phyloP scores from a whole-genome alignment of 75 land plant species.

The Picea sitchensis region DNA sequence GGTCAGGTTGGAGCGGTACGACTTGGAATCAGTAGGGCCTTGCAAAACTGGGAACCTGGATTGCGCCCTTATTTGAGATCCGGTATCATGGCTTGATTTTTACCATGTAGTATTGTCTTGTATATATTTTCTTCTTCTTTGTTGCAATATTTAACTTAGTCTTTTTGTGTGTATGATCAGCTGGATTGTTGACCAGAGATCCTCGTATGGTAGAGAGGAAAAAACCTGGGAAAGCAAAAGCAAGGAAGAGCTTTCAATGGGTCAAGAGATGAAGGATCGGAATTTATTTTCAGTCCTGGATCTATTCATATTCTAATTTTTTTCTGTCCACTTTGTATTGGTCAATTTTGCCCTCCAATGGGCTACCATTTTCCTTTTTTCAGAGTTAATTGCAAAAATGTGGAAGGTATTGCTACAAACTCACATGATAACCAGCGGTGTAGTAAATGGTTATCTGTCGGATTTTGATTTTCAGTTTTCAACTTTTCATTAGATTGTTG shows the following conservation, averaged over 20 bases:
- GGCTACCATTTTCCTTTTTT: too few species aligned
- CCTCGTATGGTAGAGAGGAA: constrained; percentile 91
- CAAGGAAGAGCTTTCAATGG: constrained; percentile 98
- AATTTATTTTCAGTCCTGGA: neutral
- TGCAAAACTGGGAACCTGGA: constrained; percentile 91
- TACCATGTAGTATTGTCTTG: constrained; percentile 1
- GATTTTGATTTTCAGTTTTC: neutral
- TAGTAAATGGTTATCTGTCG: neutral
- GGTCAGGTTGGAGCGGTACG: constrained; percentile 97
- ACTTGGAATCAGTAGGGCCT: constrained; percentile 88
- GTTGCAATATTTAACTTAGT: neutral
- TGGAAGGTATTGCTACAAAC: neutral
- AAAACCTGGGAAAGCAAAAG: constrained; percentile 98
- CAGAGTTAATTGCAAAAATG: neutral
- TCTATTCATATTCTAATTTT: too few species aligned
- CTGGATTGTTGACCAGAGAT: constrained; percentile 91
- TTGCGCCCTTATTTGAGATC: constrained; percentile 60
- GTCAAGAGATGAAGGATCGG: constrained; percentile 75
- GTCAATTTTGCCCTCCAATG: too few species aligned
- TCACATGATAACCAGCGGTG: neutral
- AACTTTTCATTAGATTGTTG: neutral
- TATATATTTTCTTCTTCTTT: constrained; percentile 8
- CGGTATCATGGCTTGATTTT: constrained; percentile 37
- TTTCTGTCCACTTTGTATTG: too few species aligned
- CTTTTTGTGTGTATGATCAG: constrained; percentile 31